Evolutionary conservation across 2,329 filamentous ascomycete genomes (phyloP).

Genomic region (Helicocarpus griseus): DNA sequence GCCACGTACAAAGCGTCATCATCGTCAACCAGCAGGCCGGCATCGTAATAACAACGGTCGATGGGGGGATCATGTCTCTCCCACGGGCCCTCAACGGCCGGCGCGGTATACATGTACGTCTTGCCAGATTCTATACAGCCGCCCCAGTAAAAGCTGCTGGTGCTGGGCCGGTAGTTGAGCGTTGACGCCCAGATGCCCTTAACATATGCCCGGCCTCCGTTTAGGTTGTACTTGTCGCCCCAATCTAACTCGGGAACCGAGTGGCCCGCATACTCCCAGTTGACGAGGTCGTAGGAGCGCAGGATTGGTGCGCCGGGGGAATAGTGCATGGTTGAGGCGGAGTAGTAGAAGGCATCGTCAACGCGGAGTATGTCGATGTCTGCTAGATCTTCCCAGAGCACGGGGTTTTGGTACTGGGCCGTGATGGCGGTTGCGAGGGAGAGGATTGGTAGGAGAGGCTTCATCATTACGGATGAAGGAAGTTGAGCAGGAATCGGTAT

Average conservation of each 20-base stretch:
- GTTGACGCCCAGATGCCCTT: conserved; percentile 49
- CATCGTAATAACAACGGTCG: conserved; percentile 48
- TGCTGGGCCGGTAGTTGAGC: conserved; percentile 42
- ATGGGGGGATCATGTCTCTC: conserved; percentile 27
- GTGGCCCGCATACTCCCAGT: conserved; percentile 40
- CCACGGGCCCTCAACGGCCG: conserved; percentile 36
- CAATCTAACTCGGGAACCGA: conserved; percentile 39
- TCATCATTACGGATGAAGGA: too few relatives aligned
- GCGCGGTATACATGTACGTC: conserved; percentile 46
- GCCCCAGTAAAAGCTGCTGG: conserved; percentile 47
- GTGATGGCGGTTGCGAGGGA: neutral
- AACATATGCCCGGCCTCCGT: conserved; percentile 38
- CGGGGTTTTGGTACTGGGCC: conserved; percentile 37
- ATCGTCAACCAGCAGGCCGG: conserved; percentile 48
- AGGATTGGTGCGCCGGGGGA: conserved; percentile 49
- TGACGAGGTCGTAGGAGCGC: conserved; percentile 46
- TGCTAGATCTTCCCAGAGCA: conserved; percentile 48
- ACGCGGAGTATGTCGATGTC: conserved; percentile 47
- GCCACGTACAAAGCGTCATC: conserved; percentile 51
- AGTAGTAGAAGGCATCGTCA: conserved; percentile 44
- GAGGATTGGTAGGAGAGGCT: too few relatives aligned
- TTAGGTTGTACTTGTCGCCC: conserved; percentile 41
- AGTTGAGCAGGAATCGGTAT: too few relatives aligned
- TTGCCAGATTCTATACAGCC: conserved; percentile 44
- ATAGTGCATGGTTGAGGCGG: conserved; percentile 48